A percentile compares a stretch with the other conserved stretches of the same genome.
Conservation (phyloP, 352 stramenopile genomes). For the Blastocystis sp. region DNA sequence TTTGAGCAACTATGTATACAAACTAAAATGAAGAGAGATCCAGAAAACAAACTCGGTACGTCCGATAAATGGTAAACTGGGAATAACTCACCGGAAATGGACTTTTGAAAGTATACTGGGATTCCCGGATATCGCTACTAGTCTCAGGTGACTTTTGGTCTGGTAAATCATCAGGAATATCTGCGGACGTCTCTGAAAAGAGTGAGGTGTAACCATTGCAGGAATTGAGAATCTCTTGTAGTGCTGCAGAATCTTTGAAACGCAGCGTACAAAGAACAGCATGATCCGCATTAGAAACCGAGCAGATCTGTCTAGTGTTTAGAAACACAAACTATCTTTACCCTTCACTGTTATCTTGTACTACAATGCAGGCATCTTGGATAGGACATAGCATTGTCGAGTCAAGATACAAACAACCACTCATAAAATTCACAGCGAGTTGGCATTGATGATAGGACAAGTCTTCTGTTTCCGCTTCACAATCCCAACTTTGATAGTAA, state of each 20-base stretch:
- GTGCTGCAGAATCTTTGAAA: not conserved
- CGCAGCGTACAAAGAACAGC: not conserved
- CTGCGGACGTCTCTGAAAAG: not conserved
- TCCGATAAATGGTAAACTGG: conserved; percentile 4
- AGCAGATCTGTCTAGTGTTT: no score
- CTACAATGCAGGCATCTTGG: not conserved
- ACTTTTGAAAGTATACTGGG: conserved; percentile 5
- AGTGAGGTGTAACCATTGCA: not conserved
- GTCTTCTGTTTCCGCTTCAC: conserved; percentile 24
- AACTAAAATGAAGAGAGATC: not conserved
- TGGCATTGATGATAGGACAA: not conserved
- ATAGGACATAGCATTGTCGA: not conserved
- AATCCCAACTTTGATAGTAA: conserved; percentile 9
- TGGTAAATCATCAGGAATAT: not conserved
- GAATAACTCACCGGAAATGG: not conserved
- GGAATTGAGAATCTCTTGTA: not conserved
- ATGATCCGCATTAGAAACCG: no score
- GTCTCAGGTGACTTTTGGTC: not conserved
- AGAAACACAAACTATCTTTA: not conserved
- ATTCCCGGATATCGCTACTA: not conserved
- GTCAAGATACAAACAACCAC: conserved; percentile 21
- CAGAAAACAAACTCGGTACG: not conserved
- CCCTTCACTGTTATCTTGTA: not conserved
- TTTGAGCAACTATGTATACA: conserved; percentile 20
- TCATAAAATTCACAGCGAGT: conserved; percentile 28